Base-by-base conservation (phyloP, 1,284 basidiomycete species). In the Cerioporus squamosus region DNA sequence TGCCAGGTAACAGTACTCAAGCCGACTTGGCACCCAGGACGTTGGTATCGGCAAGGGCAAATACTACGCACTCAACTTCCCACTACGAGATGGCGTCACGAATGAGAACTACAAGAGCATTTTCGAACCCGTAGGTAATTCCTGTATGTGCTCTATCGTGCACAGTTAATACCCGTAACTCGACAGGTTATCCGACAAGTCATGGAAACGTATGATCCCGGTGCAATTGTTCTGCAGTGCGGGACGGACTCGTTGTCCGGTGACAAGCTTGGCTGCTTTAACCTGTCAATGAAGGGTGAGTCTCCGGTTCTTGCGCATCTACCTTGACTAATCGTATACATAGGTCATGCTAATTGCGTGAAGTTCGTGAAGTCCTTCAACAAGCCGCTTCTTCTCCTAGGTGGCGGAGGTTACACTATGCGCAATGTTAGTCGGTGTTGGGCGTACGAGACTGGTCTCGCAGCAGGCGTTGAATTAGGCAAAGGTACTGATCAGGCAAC, bases 351-450 rank as follows among this genome's bases (percentile, higher is more conserved):
- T 2, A 95, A 96, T 69, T 99, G 97, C 66, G 97, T 99, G 23
- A 91, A 90, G 68, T 99, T 95, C 72, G 94, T 99, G 62, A 98
- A 99, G 73, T 94, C 91, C 1, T 98, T 99, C 78, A 92, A 94
- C 68, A 89, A 95, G 53, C 97, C 97, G 0, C 75, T 99, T 23
- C 79, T 99, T 15, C 81, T 99, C 44, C 86, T 99, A 9, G 97
- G 97, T 20, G 97, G 97, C 18, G 97, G 97, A 8, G 97, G 97
- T 0, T 99, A 99, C 75, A 99, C 97, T 1, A 98, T 99, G 86
- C 90, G 97, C 49, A 98, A 98, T 62, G 97, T 98, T 60, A 94
- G 93, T 64, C 85, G 97, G 48, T 93, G 94, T 9, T 99, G 97
- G 97, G 97, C 97, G 17, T 99, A 89, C 72, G 97, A 99, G 76